phyloP scores from a whole-genome alignment of 2,329 filamentous ascomycete species.

The Penicillium frequentans region DNA sequence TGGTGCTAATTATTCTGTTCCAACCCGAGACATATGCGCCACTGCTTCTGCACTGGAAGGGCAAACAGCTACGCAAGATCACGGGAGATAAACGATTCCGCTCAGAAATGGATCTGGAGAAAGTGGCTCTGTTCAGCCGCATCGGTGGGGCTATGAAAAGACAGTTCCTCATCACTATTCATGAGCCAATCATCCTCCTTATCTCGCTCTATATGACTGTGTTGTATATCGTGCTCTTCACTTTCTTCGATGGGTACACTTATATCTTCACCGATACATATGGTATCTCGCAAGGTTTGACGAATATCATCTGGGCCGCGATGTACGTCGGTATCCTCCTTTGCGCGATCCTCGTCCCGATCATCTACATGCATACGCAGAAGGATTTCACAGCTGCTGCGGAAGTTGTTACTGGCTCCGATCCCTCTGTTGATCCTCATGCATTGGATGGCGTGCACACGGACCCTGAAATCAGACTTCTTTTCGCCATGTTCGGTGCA shows the following conservation, averaged over 20 bases:
- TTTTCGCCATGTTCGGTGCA: conserved; percentile 54
- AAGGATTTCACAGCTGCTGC: conserved; percentile 42
- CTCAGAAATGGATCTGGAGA: conserved; percentile 48
- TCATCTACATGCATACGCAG: conserved; percentile 41
- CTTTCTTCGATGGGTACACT: conserved; percentile 49
- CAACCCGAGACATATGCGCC: conserved; percentile 54
- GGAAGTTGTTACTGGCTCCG: conserved; percentile 1
- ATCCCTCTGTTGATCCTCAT: conserved; percentile 7
- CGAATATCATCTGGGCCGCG: conserved; percentile 52
- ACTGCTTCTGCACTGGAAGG: conserved; percentile 47
- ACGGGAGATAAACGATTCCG: conserved; percentile 49
- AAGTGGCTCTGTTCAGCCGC: conserved; percentile 42
- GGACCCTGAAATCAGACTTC: conserved; percentile 56
- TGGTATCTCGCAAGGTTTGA: conserved; percentile 48
- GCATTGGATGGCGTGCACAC: conserved; percentile 19
- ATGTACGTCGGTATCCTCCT: conserved; percentile 48
- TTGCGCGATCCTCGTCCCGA: conserved; percentile 42
- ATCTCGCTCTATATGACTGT: conserved; percentile 36
- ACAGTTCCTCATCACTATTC: conserved; percentile 52
- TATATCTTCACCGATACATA: conserved; percentile 55
- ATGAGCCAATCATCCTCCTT: conserved; percentile 41
- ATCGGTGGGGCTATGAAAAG: conserved; percentile 49
- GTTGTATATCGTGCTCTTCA: conserved; percentile 39
- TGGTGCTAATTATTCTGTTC: conserved; percentile 43
- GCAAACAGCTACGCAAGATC: conserved; percentile 38